Base-by-base conservation (phyloP, 2,329 filamentous ascomycete genomes). In the Talaromyces amestolkiae region DNA sequence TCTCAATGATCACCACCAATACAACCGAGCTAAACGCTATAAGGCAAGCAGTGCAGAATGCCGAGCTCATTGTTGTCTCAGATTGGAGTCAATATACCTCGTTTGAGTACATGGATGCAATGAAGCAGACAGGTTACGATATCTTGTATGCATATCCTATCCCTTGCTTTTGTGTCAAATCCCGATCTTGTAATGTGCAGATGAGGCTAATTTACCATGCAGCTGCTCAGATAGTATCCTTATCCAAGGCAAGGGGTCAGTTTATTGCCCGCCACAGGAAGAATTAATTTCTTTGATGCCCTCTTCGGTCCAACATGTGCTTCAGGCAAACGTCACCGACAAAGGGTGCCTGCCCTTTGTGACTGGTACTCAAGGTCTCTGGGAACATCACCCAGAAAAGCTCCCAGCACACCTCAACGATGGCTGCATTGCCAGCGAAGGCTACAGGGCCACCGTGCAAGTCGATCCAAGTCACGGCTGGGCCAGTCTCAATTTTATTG, bases 171-270 rank as follows among this genome's bases (percentile, higher is more conserved):
- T 10, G 24, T 10, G 33, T 10, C n/a, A 43, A 3, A 59, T 17
- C 19, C 17, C 35, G 3, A 31, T n/a, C 2, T 5, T 9, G 8
- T 31, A 24, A 43, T 27, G 22, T 39, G 22, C 22, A 59, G 15
- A 15, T 45, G 39, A 27, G 33, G 17, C 63, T 65, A 43, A 65
- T 45, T 33, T 58, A 39, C 31, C 33, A 19, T 45, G 84, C 24
- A 78, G 81, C 0, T 89, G 87, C 76, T 85, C 85, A 67, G 87
- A 89, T 70, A 83, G 86, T 0, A 77, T 90, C 15, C 74, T 89
- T 11, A 79, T 89, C 60, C 89, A 90, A 65, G 87, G 87, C 27
- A 85, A 87, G 60, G 75, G 75, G 1, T 74, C 74, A 8, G 62
- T 67, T 3, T 65, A 67, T 54, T 67, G 65, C 37, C 65, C 65